These are phyloP conservation scores for Acanthochlamys bracteata DNA, from an alignment of 106 monocot species.

Conservation along the genomic window DNA sequence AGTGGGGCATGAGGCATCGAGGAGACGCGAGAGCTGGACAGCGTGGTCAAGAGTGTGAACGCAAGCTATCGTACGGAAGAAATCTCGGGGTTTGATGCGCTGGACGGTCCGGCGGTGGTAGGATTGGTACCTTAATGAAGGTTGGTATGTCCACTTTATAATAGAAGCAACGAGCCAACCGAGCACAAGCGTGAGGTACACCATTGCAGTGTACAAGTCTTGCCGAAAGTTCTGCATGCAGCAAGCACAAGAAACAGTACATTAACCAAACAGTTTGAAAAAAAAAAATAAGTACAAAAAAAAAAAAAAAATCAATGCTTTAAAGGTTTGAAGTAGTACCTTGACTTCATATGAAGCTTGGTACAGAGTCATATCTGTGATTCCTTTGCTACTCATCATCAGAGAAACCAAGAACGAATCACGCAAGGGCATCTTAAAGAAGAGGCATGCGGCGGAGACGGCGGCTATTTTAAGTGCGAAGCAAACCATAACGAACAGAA, in stretches of 20 bases:
- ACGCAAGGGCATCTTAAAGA: background rate
- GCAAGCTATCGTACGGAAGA: background rate
- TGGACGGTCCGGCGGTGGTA: slow-evolving; percentile 11
- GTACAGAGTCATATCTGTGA: background rate
- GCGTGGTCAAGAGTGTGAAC: background rate
- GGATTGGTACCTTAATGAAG: background rate
- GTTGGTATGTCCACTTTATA: slow-evolving; percentile 4
- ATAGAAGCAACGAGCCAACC: background rate
- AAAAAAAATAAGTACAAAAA: too few relatives aligned
- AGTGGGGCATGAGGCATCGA: background rate
- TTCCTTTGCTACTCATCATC: background rate
- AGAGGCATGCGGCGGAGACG: background rate
- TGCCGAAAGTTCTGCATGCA: too few relatives aligned
- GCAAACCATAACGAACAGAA: background rate
- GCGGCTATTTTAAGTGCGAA: background rate
- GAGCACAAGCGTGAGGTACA: background rate
- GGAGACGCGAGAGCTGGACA: background rate
- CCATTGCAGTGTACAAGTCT: too few relatives aligned
- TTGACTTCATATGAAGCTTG: background rate
- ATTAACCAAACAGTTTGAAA: too few relatives aligned
- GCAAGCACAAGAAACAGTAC: too few relatives aligned
- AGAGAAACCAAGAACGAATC: background rate
- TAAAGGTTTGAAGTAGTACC: too few relatives aligned
- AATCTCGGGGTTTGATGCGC: background rate
- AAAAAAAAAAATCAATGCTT: too few relatives aligned